phyloP scores from a whole-genome alignment of 768 basidiomycete species.

The Hygrocybe punicea region DNA sequence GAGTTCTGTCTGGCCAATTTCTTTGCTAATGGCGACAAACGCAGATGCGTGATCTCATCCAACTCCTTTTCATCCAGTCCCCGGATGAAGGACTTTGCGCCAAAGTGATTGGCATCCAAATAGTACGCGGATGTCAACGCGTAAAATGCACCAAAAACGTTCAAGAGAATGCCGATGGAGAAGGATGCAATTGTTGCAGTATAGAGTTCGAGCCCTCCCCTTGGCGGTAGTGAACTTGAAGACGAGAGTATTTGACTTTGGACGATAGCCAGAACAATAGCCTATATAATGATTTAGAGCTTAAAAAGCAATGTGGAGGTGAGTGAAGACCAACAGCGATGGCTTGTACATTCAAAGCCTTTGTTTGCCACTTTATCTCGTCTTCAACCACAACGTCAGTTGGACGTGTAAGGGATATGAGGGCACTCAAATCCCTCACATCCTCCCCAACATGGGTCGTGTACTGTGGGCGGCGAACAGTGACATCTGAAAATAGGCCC shows the following conservation, averaged over 20 bases:
- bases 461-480: not conserved
- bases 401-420: conserved; percentile 1
- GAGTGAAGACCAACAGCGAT: not conserved
- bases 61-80: not conserved
- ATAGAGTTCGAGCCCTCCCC: not conserved
- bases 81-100: not conserved
- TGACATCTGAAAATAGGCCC: not conserved
- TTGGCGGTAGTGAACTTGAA: not conserved
- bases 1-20: not conserved
- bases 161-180: not conserved
- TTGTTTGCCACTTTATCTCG: not conserved
- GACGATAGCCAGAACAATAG: not conserved
- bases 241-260: not conserved
- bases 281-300: not conserved
- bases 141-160: not conserved
- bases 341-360: not conserved
- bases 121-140: not conserved
- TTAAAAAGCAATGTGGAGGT: not conserved
- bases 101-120: not conserved
- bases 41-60: not conserved
- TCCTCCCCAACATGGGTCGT: not conserved
- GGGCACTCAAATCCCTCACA: not conserved
- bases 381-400: conserved; percentile 1
- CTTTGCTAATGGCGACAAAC: not conserved
- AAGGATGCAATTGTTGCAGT: not conserved